Base-by-base conservation (phyloP, 2,329 filamentous ascomycete species). In the Nemania diffusa region DNA sequence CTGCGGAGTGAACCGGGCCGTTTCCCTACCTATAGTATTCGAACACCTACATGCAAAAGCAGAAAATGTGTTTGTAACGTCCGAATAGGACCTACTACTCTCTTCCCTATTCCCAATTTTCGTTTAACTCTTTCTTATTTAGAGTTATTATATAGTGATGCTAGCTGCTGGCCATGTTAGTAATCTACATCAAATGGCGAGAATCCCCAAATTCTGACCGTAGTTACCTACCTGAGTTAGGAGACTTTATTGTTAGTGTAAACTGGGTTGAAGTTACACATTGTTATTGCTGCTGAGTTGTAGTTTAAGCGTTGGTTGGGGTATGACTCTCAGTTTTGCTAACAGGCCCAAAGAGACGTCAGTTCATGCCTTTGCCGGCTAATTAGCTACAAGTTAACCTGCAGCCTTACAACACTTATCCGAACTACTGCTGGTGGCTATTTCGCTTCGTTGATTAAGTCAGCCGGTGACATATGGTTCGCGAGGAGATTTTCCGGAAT, bases 361-460 rank as follows among this genome's bases (percentile, higher is more conserved):
- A 40, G 48, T 61, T 51, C 53, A 59, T 62, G 58, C 48, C 50
- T 26, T 51, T 15, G 40, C 44, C 56, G 13, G 57, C 37, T 40
- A 22, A 56, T 65, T 32, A 32, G 29, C 9, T 9, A 32, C 29
- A 5, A 32, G 29, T 9, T 32, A 5, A 32, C 5, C 53, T 60
- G 62, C 32, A 71, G 51, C 46, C 51, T 58, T 52, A 32, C 37
- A 62, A 52, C n/a, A 53, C 63, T 53, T 62, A 52, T 51, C 51
- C 56, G 56, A 56, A 40, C 46, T 32, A 11, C 55, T 46, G 62
- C 52, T 48, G 26, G 58, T 56, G n/a, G 29, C 20, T 20, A 44
- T 58, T 15, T 37, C 58, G 46, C 27, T 59, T 56, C 15, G 27
- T 46, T 44, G 53, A 46, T 50, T 24, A 22, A 53, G n/a, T 20